Base-by-base conservation (phyloP, 768 basidiomycete species). In the Coprinellus aureogranulatus region DNA sequence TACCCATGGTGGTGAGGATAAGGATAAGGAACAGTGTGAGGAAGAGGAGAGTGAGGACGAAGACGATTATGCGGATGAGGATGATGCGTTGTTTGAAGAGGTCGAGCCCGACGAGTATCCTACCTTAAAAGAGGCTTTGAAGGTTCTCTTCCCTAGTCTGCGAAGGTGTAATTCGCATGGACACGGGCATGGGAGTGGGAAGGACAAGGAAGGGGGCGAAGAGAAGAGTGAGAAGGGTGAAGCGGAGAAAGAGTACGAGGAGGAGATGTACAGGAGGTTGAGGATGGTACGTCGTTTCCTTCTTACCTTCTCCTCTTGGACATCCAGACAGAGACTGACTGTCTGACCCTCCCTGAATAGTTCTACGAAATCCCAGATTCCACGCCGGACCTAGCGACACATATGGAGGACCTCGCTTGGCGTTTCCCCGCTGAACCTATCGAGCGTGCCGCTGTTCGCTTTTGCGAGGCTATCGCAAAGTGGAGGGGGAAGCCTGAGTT, bases 401-500 rank as follows among this genome's bases (percentile, higher is more conserved):
- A 92, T 62, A 84, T 92, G 84, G 89, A 90, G 65, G 80, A 85
- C 62, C 74, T 89, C 3, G 88, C 89, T 1, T 87, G 86, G 83
- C 83, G 85, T 63, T 93, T 86, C 67, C 90, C 92, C 28, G 85
- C 88, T 1, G 90, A 93, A 64, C 87, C 89, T 22, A 82, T 92
- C 16, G 91, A 94, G 65, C 80, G 90, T 20, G 86, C 88, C 27
- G 84, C 88, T 0, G 77, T 91, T 4, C 76, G 89, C 50, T 94
- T 90, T 65, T 91, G 87, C 65, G 91, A 94, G 66, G 89, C 89
- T 34, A 79, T 93, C 44, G 84, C 88, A 1, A 82, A 81, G 53
- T 94, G 91, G 92, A 75, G 90, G 62, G 91, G 91, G 2, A 89
- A 88, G 65, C 91, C 91, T 37, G 92, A 93, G 63, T 79, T 94